A percentile compares a stretch with the other conserved stretches of the same genome.
Evolutionary conservation across 2,329 filamentous ascomycete species (phyloP).

Genomic region (Neodidymelliopsis sp.): DNA sequence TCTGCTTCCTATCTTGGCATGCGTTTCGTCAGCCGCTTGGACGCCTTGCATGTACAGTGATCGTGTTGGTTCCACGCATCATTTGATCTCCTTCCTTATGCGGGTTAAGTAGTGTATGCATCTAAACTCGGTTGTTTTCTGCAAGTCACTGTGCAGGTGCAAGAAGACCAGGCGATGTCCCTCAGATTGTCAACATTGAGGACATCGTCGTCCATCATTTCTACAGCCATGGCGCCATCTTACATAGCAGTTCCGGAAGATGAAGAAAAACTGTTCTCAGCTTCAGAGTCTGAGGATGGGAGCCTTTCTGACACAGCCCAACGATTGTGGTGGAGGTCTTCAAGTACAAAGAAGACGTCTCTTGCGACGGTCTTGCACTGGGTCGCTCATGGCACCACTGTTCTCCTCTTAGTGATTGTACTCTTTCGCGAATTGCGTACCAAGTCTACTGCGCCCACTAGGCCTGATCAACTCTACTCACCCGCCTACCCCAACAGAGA

Average conservation of each 20-base stretch:
- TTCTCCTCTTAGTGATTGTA: background rate
- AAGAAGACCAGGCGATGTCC: no score
- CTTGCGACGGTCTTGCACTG: background rate
- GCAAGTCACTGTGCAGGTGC: no score
- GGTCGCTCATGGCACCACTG: background rate
- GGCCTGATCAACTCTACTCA: background rate
- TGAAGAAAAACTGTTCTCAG: slow-evolving; percentile 3
- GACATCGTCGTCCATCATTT: no score
- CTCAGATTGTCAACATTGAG: no score
- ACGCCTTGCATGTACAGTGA: background rate
- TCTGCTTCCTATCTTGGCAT: background rate
- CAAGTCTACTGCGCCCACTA: background rate
- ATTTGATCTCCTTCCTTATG: background rate
- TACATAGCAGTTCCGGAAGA: background rate
- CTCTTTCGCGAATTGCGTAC: background rate
- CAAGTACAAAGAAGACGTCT: background rate
- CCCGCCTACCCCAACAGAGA: background rate
- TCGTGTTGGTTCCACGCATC: no score
- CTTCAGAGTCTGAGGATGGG: background rate
- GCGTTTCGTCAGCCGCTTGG: background rate
- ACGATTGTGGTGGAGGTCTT: background rate
- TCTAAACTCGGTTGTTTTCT: background rate
- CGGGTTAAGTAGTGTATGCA: background rate
- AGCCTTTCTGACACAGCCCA: background rate
- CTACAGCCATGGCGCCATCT: background rate